phyloP scores from a whole-genome alignment of 441 rosid species.

The Brassica balearica region DNA sequence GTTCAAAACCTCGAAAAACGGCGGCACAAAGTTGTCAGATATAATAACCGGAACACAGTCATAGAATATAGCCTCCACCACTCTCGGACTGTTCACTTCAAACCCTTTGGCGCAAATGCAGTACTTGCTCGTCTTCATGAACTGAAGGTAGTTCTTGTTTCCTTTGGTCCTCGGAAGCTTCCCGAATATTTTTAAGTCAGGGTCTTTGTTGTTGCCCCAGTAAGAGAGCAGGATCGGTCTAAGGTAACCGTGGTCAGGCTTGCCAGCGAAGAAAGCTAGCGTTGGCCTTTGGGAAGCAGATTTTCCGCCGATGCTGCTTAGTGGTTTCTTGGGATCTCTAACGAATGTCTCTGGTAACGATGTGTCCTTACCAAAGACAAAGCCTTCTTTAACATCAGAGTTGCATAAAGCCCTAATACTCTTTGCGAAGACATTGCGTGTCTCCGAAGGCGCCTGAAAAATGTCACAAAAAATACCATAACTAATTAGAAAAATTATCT shows the following conservation, averaged over 20 bases:
- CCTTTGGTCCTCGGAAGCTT: conserved; percentile 43
- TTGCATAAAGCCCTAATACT: conserved; percentile 88
- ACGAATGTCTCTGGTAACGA: conserved; percentile 82
- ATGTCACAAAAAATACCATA: conserved; percentile 2
- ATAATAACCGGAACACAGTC: conserved; percentile 91
- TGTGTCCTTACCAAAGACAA: conserved; percentile 74
- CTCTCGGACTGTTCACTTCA: conserved; percentile 55
- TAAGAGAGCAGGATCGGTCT: conserved; percentile 74
- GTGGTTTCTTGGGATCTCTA: conserved; percentile 55
- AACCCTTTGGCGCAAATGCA: conserved; percentile 46
- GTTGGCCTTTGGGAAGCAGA: conserved; percentile 65
- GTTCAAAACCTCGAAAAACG: conserved; percentile 74
- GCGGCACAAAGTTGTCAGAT: conserved; percentile 88
- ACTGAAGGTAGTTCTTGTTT: conserved; percentile 45
- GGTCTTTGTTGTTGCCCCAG: conserved; percentile 62
- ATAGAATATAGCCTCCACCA: conserved; percentile 86
- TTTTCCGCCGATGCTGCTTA: conserved; percentile 71
- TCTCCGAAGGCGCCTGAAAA: conserved; percentile 78
- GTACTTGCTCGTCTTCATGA: conserved; percentile 49
- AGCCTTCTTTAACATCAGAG: conserved; percentile 81
- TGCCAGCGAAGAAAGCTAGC: conserved; percentile 87
- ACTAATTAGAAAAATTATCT: conserved; percentile 5
- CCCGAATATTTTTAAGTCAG: conserved; percentile 46
- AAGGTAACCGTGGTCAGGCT: conserved; percentile 73
- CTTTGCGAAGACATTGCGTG: conserved; percentile 57